phyloP scores from a whole-genome alignment of 495 filamentous ascomycete genomes.

The Poronia punctata region DNA sequence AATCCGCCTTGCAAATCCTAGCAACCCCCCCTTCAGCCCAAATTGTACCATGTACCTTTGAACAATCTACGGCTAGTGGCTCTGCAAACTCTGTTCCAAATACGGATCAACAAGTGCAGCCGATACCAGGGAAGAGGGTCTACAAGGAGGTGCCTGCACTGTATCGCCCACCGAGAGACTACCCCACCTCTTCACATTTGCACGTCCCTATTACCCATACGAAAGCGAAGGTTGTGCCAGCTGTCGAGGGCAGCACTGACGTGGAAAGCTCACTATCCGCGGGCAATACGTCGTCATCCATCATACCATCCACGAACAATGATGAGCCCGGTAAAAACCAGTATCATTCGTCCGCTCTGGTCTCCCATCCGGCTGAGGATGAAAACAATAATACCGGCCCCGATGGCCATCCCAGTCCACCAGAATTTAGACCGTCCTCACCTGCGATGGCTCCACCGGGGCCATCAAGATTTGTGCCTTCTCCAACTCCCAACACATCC shows the following conservation, averaged over 20 bases:
- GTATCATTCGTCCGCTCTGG: too few relatives aligned
- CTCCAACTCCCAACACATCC: constrained; percentile 25
- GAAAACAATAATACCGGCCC: not conserved
- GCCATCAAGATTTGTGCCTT: constrained; percentile 12
- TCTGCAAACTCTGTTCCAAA: not conserved
- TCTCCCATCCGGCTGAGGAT: too few relatives aligned
- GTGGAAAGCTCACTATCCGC: constrained; percentile 10
- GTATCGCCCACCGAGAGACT: constrained; percentile 10
- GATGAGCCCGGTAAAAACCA: not conserved
- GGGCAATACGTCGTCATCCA: constrained; percentile 11
- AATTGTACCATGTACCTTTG: constrained; percentile 30
- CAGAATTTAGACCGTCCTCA: not conserved
- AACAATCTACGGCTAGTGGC: constrained; percentile 9
- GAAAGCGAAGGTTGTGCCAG: not conserved
- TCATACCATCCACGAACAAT: constrained; percentile 20
- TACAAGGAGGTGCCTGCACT: constrained; percentile 11
- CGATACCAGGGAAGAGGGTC: constrained; percentile 4
- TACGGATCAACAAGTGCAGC: not conserved
- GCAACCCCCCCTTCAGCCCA: constrained; percentile 37
- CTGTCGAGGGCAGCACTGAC: not conserved
- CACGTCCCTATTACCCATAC: not conserved
- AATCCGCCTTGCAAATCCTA: constrained; percentile 6
- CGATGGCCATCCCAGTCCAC: not conserved
- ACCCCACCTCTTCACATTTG: constrained; percentile 1
- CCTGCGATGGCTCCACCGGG: not conserved